Evolutionary conservation across 2,329 filamentous ascomycete genomes (phyloP).

Genomic region (Cercospora sp.): DNA sequence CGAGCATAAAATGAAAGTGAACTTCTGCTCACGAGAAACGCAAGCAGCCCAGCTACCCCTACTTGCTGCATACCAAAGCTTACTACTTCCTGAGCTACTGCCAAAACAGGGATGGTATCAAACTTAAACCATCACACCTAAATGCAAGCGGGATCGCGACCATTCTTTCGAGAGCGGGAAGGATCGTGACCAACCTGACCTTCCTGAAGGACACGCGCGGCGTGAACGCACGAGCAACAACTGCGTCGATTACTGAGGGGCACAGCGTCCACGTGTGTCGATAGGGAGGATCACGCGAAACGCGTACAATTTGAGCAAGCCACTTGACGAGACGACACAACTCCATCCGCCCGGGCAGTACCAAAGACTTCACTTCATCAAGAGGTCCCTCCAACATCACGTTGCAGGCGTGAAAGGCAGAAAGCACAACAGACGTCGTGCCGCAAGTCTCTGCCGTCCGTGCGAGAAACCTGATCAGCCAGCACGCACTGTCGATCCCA

Average conservation of each 20-base stretch:
- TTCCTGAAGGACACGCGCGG: not conserved
- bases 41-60: constrained; percentile 6
- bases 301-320: not conserved
- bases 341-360: not conserved
- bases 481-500: not conserved
- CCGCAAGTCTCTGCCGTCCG: not conserved
- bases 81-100: not conserved
- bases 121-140: constrained; percentile 5
- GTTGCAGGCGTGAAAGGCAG: not conserved
- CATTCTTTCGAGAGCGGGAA: not conserved
- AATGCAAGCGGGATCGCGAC: not conserved
- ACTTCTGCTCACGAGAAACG: not conserved
- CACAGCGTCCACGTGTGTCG: not conserved
- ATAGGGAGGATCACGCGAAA: not conserved
- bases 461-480: not conserved
- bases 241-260: not conserved
- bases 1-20: not conserved
- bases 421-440: not conserved
- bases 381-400: not conserved
- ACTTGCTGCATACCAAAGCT: constrained; percentile 7
- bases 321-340: not conserved
- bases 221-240: not conserved
- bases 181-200: not conserved
- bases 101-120: not conserved
- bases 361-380: not conserved